Percentiles rank a stretch among this genome's conserved stretches.
phyloP scores from a whole-genome alignment of 2,329 filamentous ascomycete genomes.

The Cladosporium phlei region DNA sequence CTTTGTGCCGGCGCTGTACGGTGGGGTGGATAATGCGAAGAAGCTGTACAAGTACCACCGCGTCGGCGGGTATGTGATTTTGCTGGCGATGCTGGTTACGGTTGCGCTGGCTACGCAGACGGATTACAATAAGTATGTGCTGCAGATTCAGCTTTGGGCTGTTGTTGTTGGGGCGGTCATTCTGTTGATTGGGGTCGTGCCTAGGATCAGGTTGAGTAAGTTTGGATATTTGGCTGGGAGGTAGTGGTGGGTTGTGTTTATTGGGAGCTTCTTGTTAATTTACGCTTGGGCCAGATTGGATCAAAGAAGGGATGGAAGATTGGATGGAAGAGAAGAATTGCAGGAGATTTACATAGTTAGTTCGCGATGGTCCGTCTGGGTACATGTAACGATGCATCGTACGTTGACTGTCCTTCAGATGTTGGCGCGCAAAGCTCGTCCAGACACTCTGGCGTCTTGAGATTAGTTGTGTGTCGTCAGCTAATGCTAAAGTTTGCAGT shows the following conservation, averaged over 20 bases:
- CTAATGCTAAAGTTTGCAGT: no score
- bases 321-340: no score
- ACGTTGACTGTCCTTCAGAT: no score
- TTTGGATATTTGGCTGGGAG: conserved; percentile 54
- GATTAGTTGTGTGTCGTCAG: no score
- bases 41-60: conserved; percentile 87
- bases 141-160: conserved; percentile 73
- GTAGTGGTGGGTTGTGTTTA: conserved; percentile 12
- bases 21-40: conserved; percentile 74
- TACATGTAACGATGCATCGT: no score
- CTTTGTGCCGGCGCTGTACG: conserved; percentile 68
- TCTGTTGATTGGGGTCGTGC: conserved; percentile 65
- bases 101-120: conserved; percentile 73
- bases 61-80: conserved; percentile 66
- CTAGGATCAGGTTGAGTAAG: conserved; percentile 78
- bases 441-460: no score
- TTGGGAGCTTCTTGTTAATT: no score
- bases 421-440: no score
- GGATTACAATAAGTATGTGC: conserved; percentile 61
- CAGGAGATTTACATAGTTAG: no score
- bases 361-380: no score
- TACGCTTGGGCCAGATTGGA: no score
- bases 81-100: conserved; percentile 68
- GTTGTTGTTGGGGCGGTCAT: conserved; percentile 62
- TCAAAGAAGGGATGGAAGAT: no score